Conservation (phyloP, 768 basidiomycete genomes). For the Pleurotus giganteus region DNA sequence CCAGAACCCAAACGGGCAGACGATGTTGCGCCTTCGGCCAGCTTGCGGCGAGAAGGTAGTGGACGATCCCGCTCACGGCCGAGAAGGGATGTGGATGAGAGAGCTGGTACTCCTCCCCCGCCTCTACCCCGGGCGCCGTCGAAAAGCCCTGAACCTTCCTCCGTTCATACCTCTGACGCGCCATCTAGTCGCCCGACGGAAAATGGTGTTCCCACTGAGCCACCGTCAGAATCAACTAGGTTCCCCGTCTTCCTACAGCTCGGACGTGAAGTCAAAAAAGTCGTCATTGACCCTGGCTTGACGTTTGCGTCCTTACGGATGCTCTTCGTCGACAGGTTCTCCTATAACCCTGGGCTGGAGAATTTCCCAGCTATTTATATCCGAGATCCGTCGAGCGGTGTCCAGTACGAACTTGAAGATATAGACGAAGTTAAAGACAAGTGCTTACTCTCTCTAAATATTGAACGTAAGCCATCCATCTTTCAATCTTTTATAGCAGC, state of each 20-base stretch:
- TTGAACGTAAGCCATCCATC: conserved; percentile 73
- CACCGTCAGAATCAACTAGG: conserved; percentile 14
- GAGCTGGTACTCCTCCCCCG: conserved; percentile 34
- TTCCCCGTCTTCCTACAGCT: conserved; percentile 85
- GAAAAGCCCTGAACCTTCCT: conserved; percentile 36
- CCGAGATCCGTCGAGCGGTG: conserved; percentile 86
- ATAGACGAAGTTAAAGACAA: conserved; percentile 89
- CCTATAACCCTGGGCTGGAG: conserved; percentile 89
- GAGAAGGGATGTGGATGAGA: conserved; percentile 34
- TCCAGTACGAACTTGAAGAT: conserved; percentile 95
- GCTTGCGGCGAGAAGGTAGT: conserved; percentile 22
- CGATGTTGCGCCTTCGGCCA: conserved; percentile 7
- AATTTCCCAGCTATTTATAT: conserved; percentile 97
- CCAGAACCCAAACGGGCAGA: conserved; percentile 17
- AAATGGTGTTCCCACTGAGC: conserved; percentile 8
- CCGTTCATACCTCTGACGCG: conserved; percentile 6
- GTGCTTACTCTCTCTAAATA: conserved; percentile 86
- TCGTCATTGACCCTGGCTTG: conserved; percentile 63
- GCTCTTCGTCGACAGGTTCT: conserved; percentile 92
- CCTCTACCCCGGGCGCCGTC: conserved; percentile 46
- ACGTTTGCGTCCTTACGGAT: conserved; percentile 77
- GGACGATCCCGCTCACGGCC: conserved; percentile 27
- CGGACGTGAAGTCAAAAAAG: conserved; percentile 89
- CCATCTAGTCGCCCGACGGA: background rate
- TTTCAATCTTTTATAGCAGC: conserved; percentile 4